Conservation (phyloP, 139 green algal species). For the Chlorella sp. region DNA sequence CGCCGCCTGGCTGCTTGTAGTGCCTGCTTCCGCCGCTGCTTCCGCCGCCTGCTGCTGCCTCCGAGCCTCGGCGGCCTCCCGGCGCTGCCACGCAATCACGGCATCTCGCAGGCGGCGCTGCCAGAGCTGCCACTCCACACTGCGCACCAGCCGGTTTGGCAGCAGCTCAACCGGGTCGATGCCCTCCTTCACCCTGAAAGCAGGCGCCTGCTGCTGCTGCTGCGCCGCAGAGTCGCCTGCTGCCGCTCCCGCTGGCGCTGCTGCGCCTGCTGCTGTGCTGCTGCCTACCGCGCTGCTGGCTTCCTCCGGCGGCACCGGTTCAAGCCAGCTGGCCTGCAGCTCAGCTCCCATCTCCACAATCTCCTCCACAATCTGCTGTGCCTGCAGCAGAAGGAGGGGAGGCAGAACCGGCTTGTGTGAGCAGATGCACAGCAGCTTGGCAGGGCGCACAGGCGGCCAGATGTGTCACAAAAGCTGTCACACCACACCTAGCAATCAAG, state of each 20-base stretch:
- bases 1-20: background rate
- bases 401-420: too few relatives aligned
- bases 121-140: background rate
- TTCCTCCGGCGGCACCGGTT: background rate
- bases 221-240: background rate
- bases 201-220: background rate
- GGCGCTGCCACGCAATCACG: conserved; percentile 3
- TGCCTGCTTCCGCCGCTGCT: background rate
- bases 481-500: too few relatives aligned
- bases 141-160: too few relatives aligned
- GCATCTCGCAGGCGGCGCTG: background rate
- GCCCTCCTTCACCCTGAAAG: background rate
- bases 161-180: background rate
- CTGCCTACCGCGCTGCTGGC: background rate
- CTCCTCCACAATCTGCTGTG: background rate
- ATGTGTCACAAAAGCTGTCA: too few relatives aligned
- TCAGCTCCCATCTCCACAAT: background rate
- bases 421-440: too few relatives aligned
- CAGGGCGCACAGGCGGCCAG: background rate
- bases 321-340: background rate
- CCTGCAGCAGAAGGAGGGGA: background rate
- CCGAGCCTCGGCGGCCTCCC: background rate
- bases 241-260: background rate
- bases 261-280: background rate
- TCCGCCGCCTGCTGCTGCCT: background rate